Percentiles rank a stretch among this genome's conserved stretches.
Conservation (phyloP, 441 rosid species). For the Populus hybrid region DNA sequence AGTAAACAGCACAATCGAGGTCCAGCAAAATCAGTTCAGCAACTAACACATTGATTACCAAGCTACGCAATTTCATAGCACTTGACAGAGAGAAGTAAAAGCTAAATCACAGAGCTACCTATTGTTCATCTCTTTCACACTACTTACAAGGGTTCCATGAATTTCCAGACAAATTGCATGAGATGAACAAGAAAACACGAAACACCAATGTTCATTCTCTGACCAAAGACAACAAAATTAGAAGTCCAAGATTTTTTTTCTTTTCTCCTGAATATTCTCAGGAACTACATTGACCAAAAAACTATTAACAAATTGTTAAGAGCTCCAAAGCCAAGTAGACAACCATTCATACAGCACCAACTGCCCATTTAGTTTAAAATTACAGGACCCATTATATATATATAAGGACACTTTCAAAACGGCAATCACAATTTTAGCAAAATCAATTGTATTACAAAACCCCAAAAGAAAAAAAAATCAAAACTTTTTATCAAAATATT, state of each 20-base stretch:
- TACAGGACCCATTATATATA: background rate
- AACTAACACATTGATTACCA: background rate
- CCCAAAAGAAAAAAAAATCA: background rate
- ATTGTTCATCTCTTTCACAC: too few relatives aligned
- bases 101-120: background rate
- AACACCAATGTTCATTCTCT: background rate
- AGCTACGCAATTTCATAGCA: background rate
- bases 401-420: background rate
- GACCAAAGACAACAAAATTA: background rate
- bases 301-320: background rate
- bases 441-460: background rate
- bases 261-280: background rate
- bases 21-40: background rate
- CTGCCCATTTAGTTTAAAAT: background rate
- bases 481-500: background rate
- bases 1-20: background rate
- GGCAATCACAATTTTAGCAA: background rate
- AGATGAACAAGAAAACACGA: background rate
- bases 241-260: background rate
- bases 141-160: background rate
- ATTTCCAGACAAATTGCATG: background rate
- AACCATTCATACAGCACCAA: too few relatives aligned
- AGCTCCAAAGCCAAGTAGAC: background rate
- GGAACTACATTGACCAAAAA: background rate
- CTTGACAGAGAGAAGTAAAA: background rate